Percentiles rank a stretch among this genome's conserved stretches.
These are phyloP conservation scores for Lycium barbarum DNA, from an alignment of 257 asterid species.

Conservation along the genomic window DNA sequence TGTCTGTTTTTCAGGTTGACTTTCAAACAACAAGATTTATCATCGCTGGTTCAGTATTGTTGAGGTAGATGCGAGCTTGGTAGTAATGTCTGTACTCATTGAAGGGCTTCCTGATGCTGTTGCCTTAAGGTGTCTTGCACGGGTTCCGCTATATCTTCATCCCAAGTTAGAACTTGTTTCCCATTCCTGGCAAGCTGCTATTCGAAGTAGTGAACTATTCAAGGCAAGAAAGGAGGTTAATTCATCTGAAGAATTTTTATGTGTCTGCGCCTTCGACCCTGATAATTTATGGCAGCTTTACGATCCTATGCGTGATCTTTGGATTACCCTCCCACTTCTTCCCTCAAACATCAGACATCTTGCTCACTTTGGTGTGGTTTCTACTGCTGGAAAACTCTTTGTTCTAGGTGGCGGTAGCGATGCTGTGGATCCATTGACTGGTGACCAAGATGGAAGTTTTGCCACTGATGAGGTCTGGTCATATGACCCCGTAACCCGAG, in stretches of 20 bases:
- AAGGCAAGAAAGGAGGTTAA: conserved; percentile 86
- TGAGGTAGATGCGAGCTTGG: conserved; percentile 40
- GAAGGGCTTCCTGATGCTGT: conserved; percentile 99
- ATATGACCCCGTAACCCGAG: conserved; percentile 66
- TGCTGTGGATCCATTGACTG: conserved; percentile 91
- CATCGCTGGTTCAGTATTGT: background rate
- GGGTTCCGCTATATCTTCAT: conserved; percentile 88
- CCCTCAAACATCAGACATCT: conserved; percentile 90
- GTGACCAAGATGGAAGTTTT: conserved; percentile 96
- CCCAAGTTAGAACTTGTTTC: conserved; percentile 84
- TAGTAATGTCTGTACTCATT: conserved; percentile 82
- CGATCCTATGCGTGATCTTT: conserved; percentile 76
- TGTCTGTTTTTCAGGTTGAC: conserved; percentile 17
- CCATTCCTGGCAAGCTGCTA: conserved; percentile 83
- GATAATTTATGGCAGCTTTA: conserved; percentile 97
- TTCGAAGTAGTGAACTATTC: conserved; percentile 77
- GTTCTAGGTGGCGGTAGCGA: conserved; percentile 98
- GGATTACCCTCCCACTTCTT: conserved; percentile 90
- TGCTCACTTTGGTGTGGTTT: conserved; percentile 92
- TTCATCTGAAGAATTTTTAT: conserved; percentile 78
- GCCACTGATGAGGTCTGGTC: conserved; percentile 97
- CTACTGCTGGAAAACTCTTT: conserved; percentile 82
- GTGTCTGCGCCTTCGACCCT: conserved; percentile 89
- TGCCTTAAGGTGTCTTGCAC: conserved; percentile 87
- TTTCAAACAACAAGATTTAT: conserved; percentile 33